Evolutionary conservation across 2,329 filamentous ascomycete genomes (phyloP), one percentile per base, ranked within the genome.

Genomic region (Teratosphaeriaceae sp.): DNA sequence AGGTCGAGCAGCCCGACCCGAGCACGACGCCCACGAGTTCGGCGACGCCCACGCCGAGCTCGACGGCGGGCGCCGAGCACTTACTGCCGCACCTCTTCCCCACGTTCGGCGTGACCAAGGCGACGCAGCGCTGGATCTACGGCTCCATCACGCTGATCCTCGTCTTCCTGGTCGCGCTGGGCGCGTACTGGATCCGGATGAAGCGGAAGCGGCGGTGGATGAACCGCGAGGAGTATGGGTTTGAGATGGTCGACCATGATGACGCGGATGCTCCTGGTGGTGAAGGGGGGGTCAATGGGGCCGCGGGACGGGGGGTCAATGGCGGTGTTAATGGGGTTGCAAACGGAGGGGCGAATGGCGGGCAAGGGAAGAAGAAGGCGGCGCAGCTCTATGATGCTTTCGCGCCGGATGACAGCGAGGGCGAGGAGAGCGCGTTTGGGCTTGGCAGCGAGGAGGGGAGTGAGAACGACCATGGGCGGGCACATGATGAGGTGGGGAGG

Each of bases 351-450:
- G 31, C 9, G 24, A 36, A 21, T 55, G 61, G 9, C 54, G 60
- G 59, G 64, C n/a, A n/a, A n/a, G 65, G 45, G 51, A 54, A 74
- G 66, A 63, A 71, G 51, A 71, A 87, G 16, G 92, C 88, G 2
- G 88, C 90, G 21, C 90, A 97, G 69, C 70, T 98, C 34, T 98
- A 98, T 63, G 92, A 98, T 71, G 92, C 92, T 3, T 98, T 98
- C 73, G 92, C 92, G 0, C 89, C 87, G 13, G 90, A 88, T 40
- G 90, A 88, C 40, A 90, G 90, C 45, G 89, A 92, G 9, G 11
- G 13, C 7, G 38, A 41, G 20, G 38, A 41, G 16, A 27, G 33
- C 12, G 26, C 19, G 4, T 35, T 35, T 20, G 40, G 16, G 21
- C 5, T 42, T 3, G 38, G 38, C 11, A 40, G 26, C 44, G 84